phyloP scores from a whole-genome alignment of 371 early-diverging fungal genomes.

The Mucor circinelloides region DNA sequence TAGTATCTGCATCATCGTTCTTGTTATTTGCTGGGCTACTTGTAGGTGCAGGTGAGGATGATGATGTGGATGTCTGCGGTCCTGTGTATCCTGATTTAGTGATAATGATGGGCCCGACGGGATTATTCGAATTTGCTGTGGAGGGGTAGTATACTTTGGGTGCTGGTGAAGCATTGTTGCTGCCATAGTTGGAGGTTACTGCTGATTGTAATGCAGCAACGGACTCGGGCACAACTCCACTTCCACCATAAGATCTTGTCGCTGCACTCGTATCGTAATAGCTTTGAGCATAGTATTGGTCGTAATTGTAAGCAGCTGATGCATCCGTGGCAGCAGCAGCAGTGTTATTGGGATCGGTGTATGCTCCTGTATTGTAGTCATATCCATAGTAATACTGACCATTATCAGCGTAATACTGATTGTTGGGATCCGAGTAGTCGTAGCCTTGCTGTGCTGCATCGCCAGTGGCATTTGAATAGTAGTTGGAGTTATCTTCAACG shows the following conservation, averaged over 20 bases:
- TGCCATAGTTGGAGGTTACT: background rate
- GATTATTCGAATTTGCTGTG: slow-evolving; percentile 21
- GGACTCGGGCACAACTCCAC: slow-evolving; percentile 12
- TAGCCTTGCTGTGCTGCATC: background rate
- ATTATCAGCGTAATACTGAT: slow-evolving; percentile 17
- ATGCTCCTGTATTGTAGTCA: slow-evolving; percentile 29
- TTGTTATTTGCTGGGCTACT: background rate
- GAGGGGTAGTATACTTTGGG: slow-evolving; percentile 21
- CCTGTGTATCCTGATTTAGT: slow-evolving; percentile 23
- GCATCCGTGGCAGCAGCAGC: slow-evolving; percentile 18
- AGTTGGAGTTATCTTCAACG: background rate
- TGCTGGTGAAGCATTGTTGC: slow-evolving; percentile 3
- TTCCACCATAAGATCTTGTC: background rate
- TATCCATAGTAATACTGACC: slow-evolving; percentile 35
- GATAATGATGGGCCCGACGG: slow-evolving; percentile 19
- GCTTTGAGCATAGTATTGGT: slow-evolving; percentile 31
- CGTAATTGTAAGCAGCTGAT: slow-evolving; percentile 33
- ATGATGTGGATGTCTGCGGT: slow-evolving; percentile 11
- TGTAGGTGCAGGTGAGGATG: background rate
- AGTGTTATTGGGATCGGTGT: slow-evolving; percentile 10
- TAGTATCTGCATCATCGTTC: background rate
- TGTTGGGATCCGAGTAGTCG: slow-evolving; percentile 18
- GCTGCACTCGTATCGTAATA: slow-evolving; percentile 16
- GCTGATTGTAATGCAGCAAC: slow-evolving; percentile 2
- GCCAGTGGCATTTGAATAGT: background rate